Conservation (phyloP, 73 alveolate species). For the Uronychia setigera region DNA sequence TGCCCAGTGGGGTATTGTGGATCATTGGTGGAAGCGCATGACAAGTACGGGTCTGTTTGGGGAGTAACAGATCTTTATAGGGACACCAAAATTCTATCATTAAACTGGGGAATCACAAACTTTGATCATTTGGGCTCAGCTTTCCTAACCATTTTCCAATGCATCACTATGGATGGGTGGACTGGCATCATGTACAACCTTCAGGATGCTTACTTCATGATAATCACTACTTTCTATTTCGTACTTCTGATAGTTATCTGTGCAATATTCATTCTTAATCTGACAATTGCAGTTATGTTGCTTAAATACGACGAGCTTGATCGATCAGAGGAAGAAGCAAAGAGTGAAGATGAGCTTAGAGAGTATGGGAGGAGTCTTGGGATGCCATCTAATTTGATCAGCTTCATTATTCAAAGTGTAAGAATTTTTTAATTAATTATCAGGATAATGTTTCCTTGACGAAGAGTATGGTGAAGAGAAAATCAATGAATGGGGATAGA, state of each 20-base stretch:
- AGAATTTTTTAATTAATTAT: neutral
- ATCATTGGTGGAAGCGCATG: conserved; percentile 11
- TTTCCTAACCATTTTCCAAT: conserved; percentile 50
- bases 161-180: conserved; percentile 64
- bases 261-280: conserved; percentile 44
- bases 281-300: conserved; percentile 62
- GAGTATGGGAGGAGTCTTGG: conserved; percentile 17
- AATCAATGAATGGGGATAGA: neutral
- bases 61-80: neutral
- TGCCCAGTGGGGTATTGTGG: conserved; percentile 27
- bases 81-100: conserved; percentile 14
- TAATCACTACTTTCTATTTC: conserved; percentile 33
- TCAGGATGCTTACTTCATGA: conserved; percentile 41
- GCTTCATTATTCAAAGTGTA: conserved; percentile 18
- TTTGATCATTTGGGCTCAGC: conserved; percentile 50
- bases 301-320: conserved; percentile 60
- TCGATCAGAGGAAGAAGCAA: conserved; percentile 11
- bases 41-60: neutral
- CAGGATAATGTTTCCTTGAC: neutral
- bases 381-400: conserved; percentile 12
- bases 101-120: conserved; percentile 52
- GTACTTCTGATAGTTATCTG: conserved; percentile 32
- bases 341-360: conserved; percentile 5
- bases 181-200: conserved; percentile 42
- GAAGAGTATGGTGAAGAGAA: neutral